Conservation (phyloP, 306 rosid species). For the Lathyrus tuberosus region DNA sequence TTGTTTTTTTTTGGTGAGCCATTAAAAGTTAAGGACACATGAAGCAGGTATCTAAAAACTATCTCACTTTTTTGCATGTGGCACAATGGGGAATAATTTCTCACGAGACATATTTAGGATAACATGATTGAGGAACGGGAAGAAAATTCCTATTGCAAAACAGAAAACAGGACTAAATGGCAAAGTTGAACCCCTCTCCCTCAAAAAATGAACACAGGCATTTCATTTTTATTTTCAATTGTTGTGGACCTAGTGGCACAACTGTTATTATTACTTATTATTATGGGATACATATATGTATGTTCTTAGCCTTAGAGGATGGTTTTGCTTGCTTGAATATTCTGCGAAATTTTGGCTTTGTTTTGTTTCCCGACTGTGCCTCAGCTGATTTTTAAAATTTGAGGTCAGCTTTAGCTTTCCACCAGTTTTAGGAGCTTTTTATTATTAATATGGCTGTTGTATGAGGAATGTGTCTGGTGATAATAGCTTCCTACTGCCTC, state of each 20-base stretch:
- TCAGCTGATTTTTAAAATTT: slow-evolving; percentile 55
- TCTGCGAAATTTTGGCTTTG: slow-evolving; percentile 51
- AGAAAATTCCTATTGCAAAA: slow-evolving; percentile 41
- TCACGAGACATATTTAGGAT: slow-evolving; percentile 41
- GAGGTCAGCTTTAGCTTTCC: slow-evolving; percentile 54
- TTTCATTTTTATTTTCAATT: slow-evolving; percentile 8
- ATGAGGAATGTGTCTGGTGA: slow-evolving; percentile 42
- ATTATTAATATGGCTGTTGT: slow-evolving; percentile 32
- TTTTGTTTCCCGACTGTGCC: slow-evolving; percentile 53
- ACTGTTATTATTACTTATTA: slow-evolving; percentile 45
- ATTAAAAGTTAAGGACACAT: slow-evolving; percentile 19
- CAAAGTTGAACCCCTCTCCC: slow-evolving; percentile 1
- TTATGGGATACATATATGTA: slow-evolving; percentile 40
- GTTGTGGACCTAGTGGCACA: slow-evolving; percentile 44
- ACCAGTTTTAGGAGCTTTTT: slow-evolving; percentile 34
- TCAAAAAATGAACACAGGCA: slow-evolving; percentile 7
- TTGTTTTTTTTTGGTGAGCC: slow-evolving; percentile 30
- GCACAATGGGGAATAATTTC: slow-evolving; percentile 46
- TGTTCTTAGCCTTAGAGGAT: slow-evolving; percentile 41
- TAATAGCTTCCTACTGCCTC: slow-evolving; percentile 31
- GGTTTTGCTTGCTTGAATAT: slow-evolving; percentile 40
- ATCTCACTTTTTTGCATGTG: slow-evolving; percentile 39
- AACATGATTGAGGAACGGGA: slow-evolving; percentile 39
- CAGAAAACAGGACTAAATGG: slow-evolving; percentile 26
- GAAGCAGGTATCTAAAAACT: slow-evolving; percentile 40